Evolutionary conservation across 441 rosid species (phyloP).

Genomic region (Corymbia citriodora): DNA sequence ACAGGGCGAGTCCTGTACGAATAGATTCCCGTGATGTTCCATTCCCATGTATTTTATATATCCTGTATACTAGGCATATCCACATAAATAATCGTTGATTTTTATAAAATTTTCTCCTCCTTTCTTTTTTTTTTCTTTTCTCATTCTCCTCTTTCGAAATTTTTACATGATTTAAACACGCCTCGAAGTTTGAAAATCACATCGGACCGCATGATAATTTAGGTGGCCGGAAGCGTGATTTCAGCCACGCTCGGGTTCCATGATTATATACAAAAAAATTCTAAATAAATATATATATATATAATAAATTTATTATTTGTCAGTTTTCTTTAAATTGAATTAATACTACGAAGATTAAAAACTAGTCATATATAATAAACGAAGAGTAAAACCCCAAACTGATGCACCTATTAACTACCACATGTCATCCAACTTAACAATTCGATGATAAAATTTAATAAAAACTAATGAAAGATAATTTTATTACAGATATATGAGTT

Average conservation of each 20-base stretch:
- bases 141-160: background rate
- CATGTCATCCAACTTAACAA: no score
- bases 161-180: background rate
- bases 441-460: background rate
- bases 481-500: accelerated
- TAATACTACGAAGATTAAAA: no score
- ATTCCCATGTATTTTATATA: background rate
- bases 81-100: background rate
- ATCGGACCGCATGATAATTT: background rate
- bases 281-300: no score
- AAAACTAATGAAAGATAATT: background rate
- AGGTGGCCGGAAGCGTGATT: background rate
- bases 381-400: no score
- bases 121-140: background rate
- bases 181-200: background rate
- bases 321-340: no score
- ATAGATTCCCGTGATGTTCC: background rate
- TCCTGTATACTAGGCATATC: background rate
- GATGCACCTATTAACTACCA: no score
- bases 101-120: background rate
- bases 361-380: no score
- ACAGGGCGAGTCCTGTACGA: background rate
- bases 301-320: background rate
- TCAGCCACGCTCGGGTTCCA: background rate
- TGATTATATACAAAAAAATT: no score